These are phyloP conservation scores for Podila horticola DNA, from an alignment of 192 early-diverging fungal genomes.

Conservation along the genomic window DNA sequence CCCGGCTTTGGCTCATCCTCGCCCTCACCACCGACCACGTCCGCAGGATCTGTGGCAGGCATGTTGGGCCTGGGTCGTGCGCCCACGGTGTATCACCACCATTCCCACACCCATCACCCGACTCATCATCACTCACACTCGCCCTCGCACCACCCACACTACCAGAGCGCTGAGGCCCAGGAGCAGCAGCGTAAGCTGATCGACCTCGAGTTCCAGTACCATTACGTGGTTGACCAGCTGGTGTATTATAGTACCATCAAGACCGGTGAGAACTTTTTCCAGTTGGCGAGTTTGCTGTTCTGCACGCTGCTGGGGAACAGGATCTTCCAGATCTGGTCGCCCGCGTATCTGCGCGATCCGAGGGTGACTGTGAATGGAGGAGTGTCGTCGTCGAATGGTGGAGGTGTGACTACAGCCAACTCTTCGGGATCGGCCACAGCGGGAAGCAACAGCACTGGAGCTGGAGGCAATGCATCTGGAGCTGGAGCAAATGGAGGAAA, in stretches of 20 bases:
- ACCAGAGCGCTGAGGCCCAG: slow-evolving; percentile 30
- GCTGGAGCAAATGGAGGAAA: not conserved
- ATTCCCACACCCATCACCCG: not conserved
- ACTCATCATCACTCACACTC: slow-evolving; percentile 1
- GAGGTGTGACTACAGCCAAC: not conserved
- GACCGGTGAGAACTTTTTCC: slow-evolving; percentile 75
- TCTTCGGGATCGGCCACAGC: not conserved
- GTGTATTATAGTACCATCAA: slow-evolving; percentile 82
- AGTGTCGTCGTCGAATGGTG: not conserved
- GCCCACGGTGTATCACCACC: not conserved
- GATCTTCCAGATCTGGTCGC: slow-evolving; percentile 63
- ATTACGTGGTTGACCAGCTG: slow-evolving; percentile 80
- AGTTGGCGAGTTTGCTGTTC: slow-evolving; percentile 75
- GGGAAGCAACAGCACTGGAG: not conserved
- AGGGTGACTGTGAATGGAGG: not conserved
- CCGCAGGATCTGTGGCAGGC: slow-evolving; percentile 29
- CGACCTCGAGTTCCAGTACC: slow-evolving; percentile 73
- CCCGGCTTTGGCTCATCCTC: not conserved
- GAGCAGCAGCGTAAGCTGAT: slow-evolving; percentile 53
- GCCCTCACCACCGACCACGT: not conserved
- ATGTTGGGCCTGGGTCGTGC: slow-evolving; percentile 41
- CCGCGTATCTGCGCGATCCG: slow-evolving; percentile 50
- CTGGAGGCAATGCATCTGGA: slow-evolving; percentile 5
- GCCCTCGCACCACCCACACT: slow-evolving; percentile 47
- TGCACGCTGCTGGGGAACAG: slow-evolving; percentile 59